A percentile compares a stretch with the other conserved stretches of the same genome.
These are phyloP conservation scores for Lentinula edodes DNA, from an alignment of 768 basidiomycete species.

Conservation along the genomic window DNA sequence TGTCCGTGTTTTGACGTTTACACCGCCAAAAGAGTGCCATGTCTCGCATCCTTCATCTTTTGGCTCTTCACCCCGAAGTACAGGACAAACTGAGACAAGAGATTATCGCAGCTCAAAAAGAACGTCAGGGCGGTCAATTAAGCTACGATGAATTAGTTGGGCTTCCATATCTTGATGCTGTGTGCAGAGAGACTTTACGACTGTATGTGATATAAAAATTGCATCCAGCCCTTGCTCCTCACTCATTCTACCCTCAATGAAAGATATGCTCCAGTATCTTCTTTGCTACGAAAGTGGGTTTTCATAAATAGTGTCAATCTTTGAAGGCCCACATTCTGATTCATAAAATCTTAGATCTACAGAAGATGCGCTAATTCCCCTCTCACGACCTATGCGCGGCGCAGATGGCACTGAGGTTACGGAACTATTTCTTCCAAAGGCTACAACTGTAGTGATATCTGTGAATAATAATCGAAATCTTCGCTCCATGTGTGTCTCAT, in stretches of 20 bases:
- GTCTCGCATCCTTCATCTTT: conserved; percentile 24
- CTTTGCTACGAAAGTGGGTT: conserved; percentile 18
- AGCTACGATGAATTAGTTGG: conserved; percentile 29
- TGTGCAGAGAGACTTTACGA: conserved; percentile 35
- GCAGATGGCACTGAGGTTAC: conserved; percentile 19
- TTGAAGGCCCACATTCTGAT: neutral
- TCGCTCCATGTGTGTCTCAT: neutral
- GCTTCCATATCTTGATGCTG: conserved; percentile 34
- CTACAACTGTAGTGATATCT: conserved; percentile 19
- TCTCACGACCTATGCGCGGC: conserved; percentile 25
- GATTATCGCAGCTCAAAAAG: conserved; percentile 20
- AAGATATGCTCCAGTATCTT: conserved; percentile 22
- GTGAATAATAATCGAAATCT: neutral
- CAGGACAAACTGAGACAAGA: conserved; percentile 34
- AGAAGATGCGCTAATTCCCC: conserved; percentile 26
- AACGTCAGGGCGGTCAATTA: conserved; percentile 19
- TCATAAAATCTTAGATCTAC: conserved; percentile 11
- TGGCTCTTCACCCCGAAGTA: conserved; percentile 27
- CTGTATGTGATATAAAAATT: conserved; percentile 18
- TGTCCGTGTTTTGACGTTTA: too few relatives aligned
- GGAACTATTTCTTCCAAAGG: conserved; percentile 21
- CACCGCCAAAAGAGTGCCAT: conserved; percentile 17
- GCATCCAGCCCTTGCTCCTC: neutral
- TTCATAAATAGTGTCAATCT: neutral
- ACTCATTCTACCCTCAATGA: neutral